Evolutionary conservation across 2,329 filamentous ascomycete genomes (phyloP).

Genomic region (Aureobasidium sp.): DNA sequence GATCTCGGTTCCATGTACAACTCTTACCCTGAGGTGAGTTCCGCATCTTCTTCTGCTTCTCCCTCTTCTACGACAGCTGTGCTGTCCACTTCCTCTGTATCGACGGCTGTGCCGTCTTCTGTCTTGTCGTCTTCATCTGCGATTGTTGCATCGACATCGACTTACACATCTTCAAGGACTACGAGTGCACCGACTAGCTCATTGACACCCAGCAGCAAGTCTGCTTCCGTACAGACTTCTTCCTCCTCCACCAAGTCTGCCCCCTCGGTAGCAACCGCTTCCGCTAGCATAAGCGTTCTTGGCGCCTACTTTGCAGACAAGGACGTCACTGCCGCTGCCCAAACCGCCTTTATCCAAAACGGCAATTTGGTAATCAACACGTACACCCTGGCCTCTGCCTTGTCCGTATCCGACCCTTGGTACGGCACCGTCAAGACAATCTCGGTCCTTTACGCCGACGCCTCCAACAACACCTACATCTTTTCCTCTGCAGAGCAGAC

Average conservation of each 20-base stretch:
- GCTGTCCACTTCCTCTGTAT: background rate
- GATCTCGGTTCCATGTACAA: conserved; percentile 22
- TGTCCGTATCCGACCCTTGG: conserved; percentile 13
- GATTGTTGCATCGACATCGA: background rate
- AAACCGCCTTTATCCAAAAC: background rate
- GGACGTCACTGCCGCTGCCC: conserved; percentile 15
- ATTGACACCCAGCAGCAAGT: background rate
- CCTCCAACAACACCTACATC: conserved; percentile 9
- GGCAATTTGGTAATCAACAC: conserved; percentile 15
- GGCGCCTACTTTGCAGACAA: conserved; percentile 15
- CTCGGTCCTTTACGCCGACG: conserved; percentile 15
- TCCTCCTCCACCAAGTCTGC: background rate
- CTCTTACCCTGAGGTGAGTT: conserved; percentile 18
- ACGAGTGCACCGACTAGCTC: conserved; percentile 7
- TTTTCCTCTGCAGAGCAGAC: conserved; percentile 11
- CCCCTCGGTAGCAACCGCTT: background rate
- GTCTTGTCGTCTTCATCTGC: background rate
- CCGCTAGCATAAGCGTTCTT: conserved; percentile 9
- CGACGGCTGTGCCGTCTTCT: background rate
- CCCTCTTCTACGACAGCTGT: background rate
- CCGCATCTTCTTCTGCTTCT: background rate
- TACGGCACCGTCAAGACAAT: conserved; percentile 7
- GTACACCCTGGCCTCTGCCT: conserved; percentile 5
- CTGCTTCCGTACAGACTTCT: background rate
- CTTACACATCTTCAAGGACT: conserved; percentile 5